Evolutionary conservation across 768 basidiomycete species (phyloP).

Genomic region (Rhizopogon vulgaris): DNA sequence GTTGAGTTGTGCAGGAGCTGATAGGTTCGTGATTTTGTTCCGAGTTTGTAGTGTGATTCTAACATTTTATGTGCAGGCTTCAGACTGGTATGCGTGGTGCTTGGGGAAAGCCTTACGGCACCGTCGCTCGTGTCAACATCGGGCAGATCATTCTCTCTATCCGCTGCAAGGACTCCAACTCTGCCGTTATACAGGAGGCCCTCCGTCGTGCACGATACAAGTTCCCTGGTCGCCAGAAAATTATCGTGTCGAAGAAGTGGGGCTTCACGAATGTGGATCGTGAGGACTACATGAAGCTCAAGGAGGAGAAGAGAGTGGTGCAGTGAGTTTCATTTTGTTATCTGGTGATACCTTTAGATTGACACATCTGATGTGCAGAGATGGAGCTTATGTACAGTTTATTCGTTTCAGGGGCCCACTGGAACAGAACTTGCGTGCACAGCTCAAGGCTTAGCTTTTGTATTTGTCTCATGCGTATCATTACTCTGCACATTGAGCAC

Average conservation of each 20-base stretch:
- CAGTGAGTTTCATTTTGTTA: slow-evolving; percentile 49
- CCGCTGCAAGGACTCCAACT: slow-evolving; percentile 86
- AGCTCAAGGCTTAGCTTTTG: slow-evolving; percentile 57
- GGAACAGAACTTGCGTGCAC: slow-evolving; percentile 79
- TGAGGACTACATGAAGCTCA: slow-evolving; percentile 81
- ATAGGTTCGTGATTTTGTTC: slow-evolving; percentile 56
- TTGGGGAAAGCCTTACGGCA: slow-evolving; percentile 98
- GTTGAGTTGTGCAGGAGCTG: slow-evolving; percentile 98
- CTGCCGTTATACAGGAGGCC: slow-evolving; percentile 89
- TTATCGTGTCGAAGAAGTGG: slow-evolving; percentile 97
- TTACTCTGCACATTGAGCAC: slow-evolving; percentile 4
- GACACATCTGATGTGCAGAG: slow-evolving; percentile 39
- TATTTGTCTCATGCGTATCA: slow-evolving; percentile 12
- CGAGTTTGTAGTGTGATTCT: neutral
- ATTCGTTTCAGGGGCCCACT: slow-evolving; percentile 85
- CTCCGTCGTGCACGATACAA: slow-evolving; percentile 98
- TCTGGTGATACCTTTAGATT: slow-evolving; percentile 1
- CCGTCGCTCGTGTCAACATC: slow-evolving; percentile 93
- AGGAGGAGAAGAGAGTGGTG: slow-evolving; percentile 85
- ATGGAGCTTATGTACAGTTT: slow-evolving; percentile 94
- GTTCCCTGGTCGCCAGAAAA: slow-evolving; percentile 98
- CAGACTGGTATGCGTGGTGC: slow-evolving; percentile 99
- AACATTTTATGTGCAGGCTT: slow-evolving; percentile 40
- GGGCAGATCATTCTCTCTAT: slow-evolving; percentile 92
- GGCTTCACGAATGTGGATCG: slow-evolving; percentile 95